Percentiles rank a stretch among this genome's conserved stretches.
Evolutionary conservation across 352 stramenopile species (phyloP).

Genomic region (Pythium grandisporangium): DNA sequence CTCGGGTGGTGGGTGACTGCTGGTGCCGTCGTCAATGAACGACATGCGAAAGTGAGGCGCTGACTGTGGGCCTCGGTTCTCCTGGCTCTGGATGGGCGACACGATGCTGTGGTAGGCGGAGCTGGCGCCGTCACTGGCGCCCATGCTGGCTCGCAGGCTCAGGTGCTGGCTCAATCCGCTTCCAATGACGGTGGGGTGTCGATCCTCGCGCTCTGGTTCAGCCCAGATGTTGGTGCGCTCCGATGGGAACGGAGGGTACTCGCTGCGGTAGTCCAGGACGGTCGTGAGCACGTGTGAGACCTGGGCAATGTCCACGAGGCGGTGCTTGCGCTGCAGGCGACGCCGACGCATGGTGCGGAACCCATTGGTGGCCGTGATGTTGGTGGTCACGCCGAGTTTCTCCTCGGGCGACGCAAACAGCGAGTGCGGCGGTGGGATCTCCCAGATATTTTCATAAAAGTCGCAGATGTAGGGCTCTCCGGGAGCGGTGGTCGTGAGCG

Average conservation of each 20-base stretch:
- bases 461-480: conserved; percentile 14
- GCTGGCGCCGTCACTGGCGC: conserved; percentile 10
- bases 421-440: background rate
- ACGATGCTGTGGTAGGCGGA: conserved; percentile 6
- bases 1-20: no score
- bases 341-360: conserved; percentile 10
- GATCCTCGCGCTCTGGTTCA: no score
- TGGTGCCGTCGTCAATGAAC: conserved; percentile 7
- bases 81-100: conserved; percentile 16
- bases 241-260: conserved; percentile 24
- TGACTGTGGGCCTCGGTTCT: conserved; percentile 14
- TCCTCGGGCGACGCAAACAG: conserved; percentile 5
- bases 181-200: no score
- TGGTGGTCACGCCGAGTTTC: conserved; percentile 6
- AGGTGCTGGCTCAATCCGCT: no score
- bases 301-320: conserved; percentile 44
- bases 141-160: conserved; percentile 16
- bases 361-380: conserved; percentile 9
- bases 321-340: conserved; percentile 7
- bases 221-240: conserved; percentile 54
- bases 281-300: conserved; percentile 67
- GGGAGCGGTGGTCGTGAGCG: background rate
- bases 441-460: conserved; percentile 26
- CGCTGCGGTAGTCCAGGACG: conserved; percentile 53
- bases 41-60: conserved; percentile 11